These are phyloP conservation scores for Durotheca rogersii DNA, from an alignment of 495 filamentous ascomycete genomes.

Conservation along the genomic window DNA sequence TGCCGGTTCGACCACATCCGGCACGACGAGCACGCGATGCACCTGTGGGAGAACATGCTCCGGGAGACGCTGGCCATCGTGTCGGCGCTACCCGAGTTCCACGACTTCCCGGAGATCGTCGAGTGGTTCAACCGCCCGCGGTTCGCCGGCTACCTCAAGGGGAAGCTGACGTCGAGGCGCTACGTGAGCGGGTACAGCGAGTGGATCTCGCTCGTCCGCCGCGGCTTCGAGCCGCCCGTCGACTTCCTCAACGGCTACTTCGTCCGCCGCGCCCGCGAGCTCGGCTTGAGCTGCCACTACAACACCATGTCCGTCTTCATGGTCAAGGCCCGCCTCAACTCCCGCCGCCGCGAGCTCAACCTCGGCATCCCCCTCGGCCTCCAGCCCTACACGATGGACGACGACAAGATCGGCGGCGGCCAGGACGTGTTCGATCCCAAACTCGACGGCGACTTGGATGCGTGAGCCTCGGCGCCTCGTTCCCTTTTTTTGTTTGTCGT, in stretches of 20 bases:
- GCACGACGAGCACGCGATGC: slow-evolving; percentile 59
- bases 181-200: slow-evolving; percentile 55
- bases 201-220: slow-evolving; percentile 22
- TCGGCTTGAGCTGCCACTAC: slow-evolving; percentile 62
- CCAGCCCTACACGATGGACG: slow-evolving; percentile 17
- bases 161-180: slow-evolving; percentile 41
- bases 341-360: slow-evolving; percentile 16
- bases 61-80: slow-evolving; percentile 46
- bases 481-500: too few relatives aligned
- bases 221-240: slow-evolving; percentile 64
- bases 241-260: slow-evolving; percentile 85
- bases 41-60: slow-evolving; percentile 68
- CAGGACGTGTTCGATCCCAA: slow-evolving; percentile 6
- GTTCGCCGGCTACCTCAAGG: slow-evolving; percentile 47
- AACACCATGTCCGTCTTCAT: slow-evolving; percentile 48
- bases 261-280: slow-evolving; percentile 63
- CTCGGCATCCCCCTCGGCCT: slow-evolving; percentile 30
- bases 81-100: slow-evolving; percentile 57
- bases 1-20: slow-evolving; percentile 69
- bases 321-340: slow-evolving; percentile 39
- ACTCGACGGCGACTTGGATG: slow-evolving; percentile 1
- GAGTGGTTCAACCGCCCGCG: slow-evolving; percentile 54
- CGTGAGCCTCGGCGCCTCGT: background rate
- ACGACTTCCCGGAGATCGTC: slow-evolving; percentile 57
- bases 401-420: slow-evolving; percentile 20